phyloP scores from a whole-genome alignment of 768 basidiomycete species.

The Udeniomyces megalosporus region DNA sequence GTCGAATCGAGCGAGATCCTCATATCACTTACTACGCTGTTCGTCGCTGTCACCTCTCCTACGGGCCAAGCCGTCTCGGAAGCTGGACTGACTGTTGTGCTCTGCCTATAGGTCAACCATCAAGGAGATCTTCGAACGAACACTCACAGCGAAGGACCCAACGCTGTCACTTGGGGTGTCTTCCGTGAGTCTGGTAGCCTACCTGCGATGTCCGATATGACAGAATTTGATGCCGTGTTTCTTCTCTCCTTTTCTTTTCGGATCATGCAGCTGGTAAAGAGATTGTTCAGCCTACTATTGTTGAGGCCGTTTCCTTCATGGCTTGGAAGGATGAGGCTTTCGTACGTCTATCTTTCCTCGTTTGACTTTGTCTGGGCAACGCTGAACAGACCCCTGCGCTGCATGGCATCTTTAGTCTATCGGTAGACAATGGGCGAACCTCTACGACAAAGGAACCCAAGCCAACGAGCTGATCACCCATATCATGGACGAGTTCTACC shows the following conservation, averaged over 20 bases:
- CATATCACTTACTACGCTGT: constrained; percentile 88
- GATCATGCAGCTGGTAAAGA: constrained; percentile 57
- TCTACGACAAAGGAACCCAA: constrained; percentile 62
- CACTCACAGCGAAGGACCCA: constrained; percentile 84
- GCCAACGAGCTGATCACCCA: constrained; percentile 59
- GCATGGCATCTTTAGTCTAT: constrained; percentile 39
- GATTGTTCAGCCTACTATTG: constrained; percentile 87
- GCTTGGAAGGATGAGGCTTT: constrained; percentile 69
- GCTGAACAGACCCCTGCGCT: too few species aligned
- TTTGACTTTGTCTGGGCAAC: too few species aligned
- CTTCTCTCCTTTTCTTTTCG: too few species aligned
- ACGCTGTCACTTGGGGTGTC: constrained; percentile 97
- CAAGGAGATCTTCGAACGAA: constrained; percentile 88
- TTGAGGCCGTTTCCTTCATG: constrained; percentile 44
- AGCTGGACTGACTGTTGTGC: constrained; percentile 74
- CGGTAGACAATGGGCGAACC: constrained; percentile 72
- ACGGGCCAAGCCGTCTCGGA: constrained; percentile 32
- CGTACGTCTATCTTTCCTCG: neutral
- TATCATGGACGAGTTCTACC: constrained; percentile 62
- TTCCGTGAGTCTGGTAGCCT: constrained; percentile 46
- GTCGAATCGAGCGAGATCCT: constrained; percentile 68
- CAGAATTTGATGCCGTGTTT: too few species aligned
- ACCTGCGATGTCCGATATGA: too few species aligned
- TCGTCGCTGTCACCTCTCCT: neutral
- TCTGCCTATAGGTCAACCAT: constrained; percentile 93